A percentile compares a stretch with the other conserved stretches of the same genome.
These are phyloP conservation scores for Onygena corvina DNA, from an alignment of 2,329 filamentous ascomycete species.

Conservation along the genomic window DNA sequence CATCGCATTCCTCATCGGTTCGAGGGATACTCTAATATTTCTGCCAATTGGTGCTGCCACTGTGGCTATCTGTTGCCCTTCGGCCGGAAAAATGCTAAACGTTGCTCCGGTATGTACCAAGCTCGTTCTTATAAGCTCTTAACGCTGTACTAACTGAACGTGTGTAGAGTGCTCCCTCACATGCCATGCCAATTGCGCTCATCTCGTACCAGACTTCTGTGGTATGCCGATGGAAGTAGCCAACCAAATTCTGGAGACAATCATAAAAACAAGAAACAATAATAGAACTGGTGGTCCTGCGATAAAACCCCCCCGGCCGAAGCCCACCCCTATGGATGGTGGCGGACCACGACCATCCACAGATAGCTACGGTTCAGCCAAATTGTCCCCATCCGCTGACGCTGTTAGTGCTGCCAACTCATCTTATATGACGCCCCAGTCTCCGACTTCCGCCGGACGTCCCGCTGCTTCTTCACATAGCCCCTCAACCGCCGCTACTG, in stretches of 20 bases:
- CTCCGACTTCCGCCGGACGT: constrained; percentile 33
- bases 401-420: constrained; percentile 34
- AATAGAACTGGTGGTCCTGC: constrained; percentile 46
- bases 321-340: constrained; percentile 27
- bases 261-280: constrained; percentile 66
- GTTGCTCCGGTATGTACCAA: constrained; percentile 58
- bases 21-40: constrained; percentile 91
- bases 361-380: constrained; percentile 26
- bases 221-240: constrained; percentile 98
- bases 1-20: constrained; percentile 97
- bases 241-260: constrained; percentile 81
- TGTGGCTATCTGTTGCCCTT: constrained; percentile 93
- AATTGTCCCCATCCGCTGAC: constrained; percentile 29
- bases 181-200: constrained; percentile 79
- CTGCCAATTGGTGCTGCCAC: constrained; percentile 98
- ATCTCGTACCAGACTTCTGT: constrained; percentile 95
- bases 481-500: constrained; percentile 38
- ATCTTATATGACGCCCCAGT: constrained; percentile 38
- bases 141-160: background rate
- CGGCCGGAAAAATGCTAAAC: constrained; percentile 87
- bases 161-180: constrained; percentile 73
- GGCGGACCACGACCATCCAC: constrained; percentile 29
- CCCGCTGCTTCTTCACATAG: constrained; percentile 33
- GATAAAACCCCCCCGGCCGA: constrained; percentile 53
- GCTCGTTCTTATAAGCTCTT: background rate